Evolutionary conservation across 2,329 filamentous ascomycete genomes (phyloP).

Genomic region (Ophiostoma triangulosporum): DNA sequence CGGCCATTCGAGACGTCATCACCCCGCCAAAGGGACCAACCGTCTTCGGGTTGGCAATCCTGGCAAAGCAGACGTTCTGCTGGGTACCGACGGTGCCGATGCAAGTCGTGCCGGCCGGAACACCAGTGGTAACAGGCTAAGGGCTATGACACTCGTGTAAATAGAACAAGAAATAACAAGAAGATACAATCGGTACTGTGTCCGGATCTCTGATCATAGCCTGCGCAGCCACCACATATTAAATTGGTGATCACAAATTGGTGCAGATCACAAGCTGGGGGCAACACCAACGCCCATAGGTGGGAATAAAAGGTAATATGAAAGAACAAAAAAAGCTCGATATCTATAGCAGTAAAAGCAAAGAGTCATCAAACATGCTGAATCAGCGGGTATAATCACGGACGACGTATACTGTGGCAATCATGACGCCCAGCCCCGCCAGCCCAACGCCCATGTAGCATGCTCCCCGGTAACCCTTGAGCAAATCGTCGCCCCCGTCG

Average conservation of each 20-base stretch:
- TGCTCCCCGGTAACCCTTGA: slow-evolving; percentile 24
- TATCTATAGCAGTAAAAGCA: not conserved
- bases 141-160: slow-evolving; percentile 25
- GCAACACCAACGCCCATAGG: too few species aligned
- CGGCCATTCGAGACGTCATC: slow-evolving; percentile 26
- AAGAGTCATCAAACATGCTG: not conserved
- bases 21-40: slow-evolving; percentile 30
- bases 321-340: too few species aligned
- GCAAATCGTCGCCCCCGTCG: slow-evolving; percentile 16
- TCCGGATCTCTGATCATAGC: too few species aligned
- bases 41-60: slow-evolving; percentile 27
- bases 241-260: too few species aligned
- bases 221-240: too few species aligned
- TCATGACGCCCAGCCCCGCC: slow-evolving; percentile 19
- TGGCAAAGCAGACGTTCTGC: slow-evolving; percentile 27
- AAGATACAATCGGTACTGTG: not conserved
- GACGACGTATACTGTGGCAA: slow-evolving; percentile 9
- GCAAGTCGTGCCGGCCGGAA: slow-evolving; percentile 27
- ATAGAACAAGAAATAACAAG: not conserved
- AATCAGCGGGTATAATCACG: not conserved
- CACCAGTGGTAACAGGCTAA: slow-evolving; percentile 22
- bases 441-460: slow-evolving; percentile 28
- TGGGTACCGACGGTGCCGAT: slow-evolving; percentile 22
- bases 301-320: too few species aligned
- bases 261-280: too few species aligned